Percentiles rank a stretch among this genome's conserved stretches.
These are phyloP conservation scores for Phoenix roebelenii DNA, from an alignment of 176 grass and related monocot genomes.

Conservation along the genomic window DNA sequence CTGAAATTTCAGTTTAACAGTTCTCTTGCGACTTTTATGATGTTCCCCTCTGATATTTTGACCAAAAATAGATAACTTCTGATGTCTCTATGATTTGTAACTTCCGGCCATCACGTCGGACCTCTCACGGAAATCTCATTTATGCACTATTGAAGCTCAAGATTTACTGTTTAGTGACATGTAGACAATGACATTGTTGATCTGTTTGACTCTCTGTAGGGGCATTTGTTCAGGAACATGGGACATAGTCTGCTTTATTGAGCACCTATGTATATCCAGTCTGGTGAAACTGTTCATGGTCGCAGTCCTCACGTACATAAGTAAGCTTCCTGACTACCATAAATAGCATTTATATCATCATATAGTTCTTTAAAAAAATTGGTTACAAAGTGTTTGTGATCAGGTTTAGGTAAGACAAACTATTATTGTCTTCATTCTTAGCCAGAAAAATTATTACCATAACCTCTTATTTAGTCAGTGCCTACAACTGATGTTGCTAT, in stretches of 20 bases:
- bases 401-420: not conserved
- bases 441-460: not conserved
- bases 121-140: no score
- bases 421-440: not conserved
- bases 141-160: no score
- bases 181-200: no score
- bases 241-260: conserved; percentile 53
- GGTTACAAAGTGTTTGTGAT: not conserved
- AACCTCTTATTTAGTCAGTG: no score
- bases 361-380: not conserved
- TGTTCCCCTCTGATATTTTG: no score
- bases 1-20: no score
- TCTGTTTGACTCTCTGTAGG: conserved; percentile 8
- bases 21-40: no score
- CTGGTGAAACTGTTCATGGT: conserved; percentile 34
- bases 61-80: no score
- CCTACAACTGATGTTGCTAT: not conserved
- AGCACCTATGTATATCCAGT: conserved; percentile 43
- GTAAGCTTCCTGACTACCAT: conserved; percentile 18
- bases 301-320: conserved; percentile 18
- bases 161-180: no score
- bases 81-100: no score
- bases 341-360: not conserved
- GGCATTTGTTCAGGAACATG: conserved; percentile 47
- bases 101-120: no score